phyloP scores from a whole-genome alignment of 1,139 yeast species.

The Ogataea hybrid region DNA sequence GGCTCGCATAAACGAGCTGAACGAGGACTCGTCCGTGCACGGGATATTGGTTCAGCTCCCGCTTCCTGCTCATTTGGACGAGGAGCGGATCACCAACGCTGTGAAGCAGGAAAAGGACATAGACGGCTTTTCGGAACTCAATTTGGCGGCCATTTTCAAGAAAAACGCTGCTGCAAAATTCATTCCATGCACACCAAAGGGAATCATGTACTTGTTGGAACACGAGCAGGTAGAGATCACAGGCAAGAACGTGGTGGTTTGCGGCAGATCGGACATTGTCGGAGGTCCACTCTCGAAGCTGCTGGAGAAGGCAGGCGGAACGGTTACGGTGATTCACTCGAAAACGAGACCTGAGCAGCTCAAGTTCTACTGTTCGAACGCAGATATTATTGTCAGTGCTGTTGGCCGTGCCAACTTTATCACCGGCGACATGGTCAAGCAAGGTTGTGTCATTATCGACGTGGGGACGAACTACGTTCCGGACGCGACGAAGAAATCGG shows the following conservation, averaged over 20 bases:
- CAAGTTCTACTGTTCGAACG: slow-evolving; percentile 46
- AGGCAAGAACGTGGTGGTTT: slow-evolving; percentile 73
- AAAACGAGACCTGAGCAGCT: slow-evolving; percentile 63
- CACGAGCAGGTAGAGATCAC: slow-evolving; percentile 56
- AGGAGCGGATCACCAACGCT: slow-evolving; percentile 63
- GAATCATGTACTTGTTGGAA: slow-evolving; percentile 65
- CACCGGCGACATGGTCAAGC: slow-evolving; percentile 69
- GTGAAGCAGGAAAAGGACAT: slow-evolving; percentile 72
- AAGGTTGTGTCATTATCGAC: slow-evolving; percentile 68
- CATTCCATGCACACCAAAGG: slow-evolving; percentile 80
- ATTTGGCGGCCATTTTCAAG: slow-evolving; percentile 74
- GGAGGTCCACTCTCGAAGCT: slow-evolving; percentile 79
- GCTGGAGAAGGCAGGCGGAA: slow-evolving; percentile 68
- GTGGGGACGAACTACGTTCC: slow-evolving; percentile 78
- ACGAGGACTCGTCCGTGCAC: slow-evolving; percentile 62
- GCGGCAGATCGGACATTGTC: slow-evolving; percentile 81
- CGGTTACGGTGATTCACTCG: slow-evolving; percentile 77
- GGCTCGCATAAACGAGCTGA: slow-evolving; percentile 53
- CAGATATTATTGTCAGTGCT: slow-evolving; percentile 76
- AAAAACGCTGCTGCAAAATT: slow-evolving; percentile 70
- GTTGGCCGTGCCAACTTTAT: slow-evolving; percentile 72
- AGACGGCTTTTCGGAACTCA: slow-evolving; percentile 74
- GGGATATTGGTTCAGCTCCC: slow-evolving; percentile 76
- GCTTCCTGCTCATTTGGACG: slow-evolving; percentile 67
- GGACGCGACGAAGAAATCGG: slow-evolving; percentile 61